Conservation (phyloP, 2,329 filamentous ascomycete genomes). For the Nothophaeocryptopus gaeumannii region DNA sequence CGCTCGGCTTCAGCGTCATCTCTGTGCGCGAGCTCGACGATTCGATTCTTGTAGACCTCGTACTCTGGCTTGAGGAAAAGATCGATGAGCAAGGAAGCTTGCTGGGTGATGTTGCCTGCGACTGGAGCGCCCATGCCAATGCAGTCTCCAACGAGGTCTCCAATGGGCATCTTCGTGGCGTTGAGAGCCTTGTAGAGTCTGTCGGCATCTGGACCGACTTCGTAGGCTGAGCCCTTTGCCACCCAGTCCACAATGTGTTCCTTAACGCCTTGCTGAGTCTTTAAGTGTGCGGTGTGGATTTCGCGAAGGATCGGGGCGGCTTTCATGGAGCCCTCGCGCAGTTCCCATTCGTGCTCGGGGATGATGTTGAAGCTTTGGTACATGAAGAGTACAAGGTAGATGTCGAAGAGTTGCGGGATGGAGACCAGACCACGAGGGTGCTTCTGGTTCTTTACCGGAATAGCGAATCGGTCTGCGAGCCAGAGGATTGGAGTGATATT, state of each 20-base stretch:
- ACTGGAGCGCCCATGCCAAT: constrained; percentile 51
- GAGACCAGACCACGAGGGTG: constrained; percentile 57
- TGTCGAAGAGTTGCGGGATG: constrained; percentile 47
- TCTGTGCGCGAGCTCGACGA: constrained; percentile 50
- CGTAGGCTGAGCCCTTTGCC: constrained; percentile 49
- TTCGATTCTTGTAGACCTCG: constrained; percentile 51
- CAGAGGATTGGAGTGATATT: constrained; percentile 66
- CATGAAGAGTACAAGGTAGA: constrained; percentile 47
- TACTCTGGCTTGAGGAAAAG: constrained; percentile 52
- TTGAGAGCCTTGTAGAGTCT: constrained; percentile 52
- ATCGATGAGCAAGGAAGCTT: constrained; percentile 54
- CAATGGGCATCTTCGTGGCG: constrained; percentile 45
- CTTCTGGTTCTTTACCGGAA: constrained; percentile 63
- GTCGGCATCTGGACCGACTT: constrained; percentile 51
- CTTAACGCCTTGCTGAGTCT: constrained; percentile 44
- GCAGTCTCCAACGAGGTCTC: constrained; percentile 51
- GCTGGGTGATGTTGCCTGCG: constrained; percentile 52
- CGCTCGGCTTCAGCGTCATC: constrained; percentile 42
- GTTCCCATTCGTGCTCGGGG: constrained; percentile 48
- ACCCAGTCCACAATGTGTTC: constrained; percentile 48
- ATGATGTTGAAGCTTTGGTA: constrained; percentile 56
- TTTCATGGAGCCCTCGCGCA: constrained; percentile 46
- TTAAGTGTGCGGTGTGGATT: constrained; percentile 47
- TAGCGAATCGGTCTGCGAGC: constrained; percentile 61
- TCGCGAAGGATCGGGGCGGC: constrained; percentile 39